Evolutionary conservation across 1,139 yeast species (phyloP), one percentile per base, ranked within the genome.

Genomic region (Hemisphaericaspora xylofermentans): DNA sequence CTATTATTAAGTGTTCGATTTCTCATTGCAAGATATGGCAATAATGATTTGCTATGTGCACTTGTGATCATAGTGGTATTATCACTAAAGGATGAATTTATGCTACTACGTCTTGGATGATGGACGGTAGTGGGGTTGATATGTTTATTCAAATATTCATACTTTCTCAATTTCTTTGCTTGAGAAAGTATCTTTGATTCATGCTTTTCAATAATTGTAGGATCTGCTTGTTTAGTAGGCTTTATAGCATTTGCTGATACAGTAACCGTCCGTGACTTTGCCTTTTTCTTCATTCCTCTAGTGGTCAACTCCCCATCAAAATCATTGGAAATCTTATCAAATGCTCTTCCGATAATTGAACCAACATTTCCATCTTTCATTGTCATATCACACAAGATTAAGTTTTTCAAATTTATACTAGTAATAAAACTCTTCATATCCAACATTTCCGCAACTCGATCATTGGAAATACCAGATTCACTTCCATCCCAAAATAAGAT

Each of bases 401-500:
- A 49, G 31, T 54, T 54, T 25, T 54, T 49, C 10, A 66, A 45
- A 22, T 44, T 53, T 42, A 33, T 41, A 40, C 18, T 35, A 12
- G 39, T 12, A 3, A 33, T 25, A 36, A 47, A 49, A 7, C 48
- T 40, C 1, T 45, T 38, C 13, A 66, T 38, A 9, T 51, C 47
- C 19, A 67, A 54, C 2, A 46, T 12, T 8, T 50, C 29, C 4
- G 50, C 30, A 3, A 66, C 58, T 18, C 57, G 51, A 1, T 44
- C 51, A 2, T 42, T 31, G 8, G 40, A 19, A 10, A 66, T 34
- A 3, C 46, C 50, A 1, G 62, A 45, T 7, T 57, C 52, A 10
- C 57, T 54, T 0, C 50, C 46, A 46, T 73, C 74, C 78, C 78
- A 74, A 44, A 51, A 63, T 3, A 71, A 43, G 13, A 74, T 49